These are phyloP conservation scores for Saccharomycopsis lassenensis DNA, from an alignment of 805 yeast genomes.

Conservation along the genomic window DNA sequence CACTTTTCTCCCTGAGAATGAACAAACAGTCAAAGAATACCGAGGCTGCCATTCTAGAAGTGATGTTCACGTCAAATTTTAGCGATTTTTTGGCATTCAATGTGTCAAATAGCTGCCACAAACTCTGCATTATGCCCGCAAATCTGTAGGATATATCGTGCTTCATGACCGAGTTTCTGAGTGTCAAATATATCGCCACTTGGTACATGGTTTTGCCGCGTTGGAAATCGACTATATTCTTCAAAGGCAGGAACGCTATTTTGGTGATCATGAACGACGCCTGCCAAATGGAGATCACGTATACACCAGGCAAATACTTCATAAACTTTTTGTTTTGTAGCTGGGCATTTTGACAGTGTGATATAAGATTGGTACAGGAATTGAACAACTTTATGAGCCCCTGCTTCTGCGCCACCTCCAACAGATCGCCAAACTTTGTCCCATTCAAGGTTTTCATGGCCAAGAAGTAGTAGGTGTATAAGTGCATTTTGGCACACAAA, in stretches of 20 bases:
- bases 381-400: slow-evolving; percentile 73
- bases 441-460: no score
- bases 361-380: slow-evolving; percentile 61
- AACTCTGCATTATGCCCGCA: slow-evolving; percentile 85
- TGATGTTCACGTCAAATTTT: slow-evolving; percentile 41
- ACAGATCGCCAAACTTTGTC: slow-evolving; percentile 5
- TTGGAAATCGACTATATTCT: slow-evolving; percentile 52
- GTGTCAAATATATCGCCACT: slow-evolving; percentile 54
- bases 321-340: slow-evolving; percentile 50
- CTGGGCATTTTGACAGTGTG: slow-evolving; percentile 55
- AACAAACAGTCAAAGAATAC: slow-evolving; percentile 87
- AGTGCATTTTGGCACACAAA: slow-evolving; percentile 67
- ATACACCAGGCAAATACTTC: slow-evolving; percentile 73
- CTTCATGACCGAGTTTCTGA: slow-evolving; percentile 73
- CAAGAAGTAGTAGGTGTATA: slow-evolving; percentile 71
- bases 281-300: slow-evolving; percentile 81
- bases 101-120: slow-evolving; percentile 79
- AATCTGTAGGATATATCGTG: slow-evolving; percentile 91
- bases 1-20: slow-evolving; percentile 76
- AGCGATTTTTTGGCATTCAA: slow-evolving; percentile 42
- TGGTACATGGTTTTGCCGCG: slow-evolving; percentile 63
- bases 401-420: slow-evolving; percentile 52
- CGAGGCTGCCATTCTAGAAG: slow-evolving; percentile 85
- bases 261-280: slow-evolving; percentile 77
- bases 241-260: slow-evolving; percentile 64